These are phyloP conservation scores for Mortierella alpina DNA, from an alignment of 192 early-diverging fungal species.

Conservation along the genomic window DNA sequence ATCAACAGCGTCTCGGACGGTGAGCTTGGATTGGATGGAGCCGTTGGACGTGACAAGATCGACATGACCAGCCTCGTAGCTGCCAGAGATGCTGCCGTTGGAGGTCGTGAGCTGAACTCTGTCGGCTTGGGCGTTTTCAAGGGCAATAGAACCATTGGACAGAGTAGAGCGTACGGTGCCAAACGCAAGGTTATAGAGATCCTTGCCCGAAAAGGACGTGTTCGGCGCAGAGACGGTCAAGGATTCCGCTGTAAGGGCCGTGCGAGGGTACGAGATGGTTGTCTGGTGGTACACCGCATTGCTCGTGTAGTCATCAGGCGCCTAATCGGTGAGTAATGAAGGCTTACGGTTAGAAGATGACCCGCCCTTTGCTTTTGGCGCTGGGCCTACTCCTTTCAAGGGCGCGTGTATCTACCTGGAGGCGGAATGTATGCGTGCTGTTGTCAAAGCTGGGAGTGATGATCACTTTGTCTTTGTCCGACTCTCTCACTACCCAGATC, in stretches of 20 bases:
- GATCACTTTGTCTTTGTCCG: conserved; percentile 11
- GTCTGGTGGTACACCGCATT: conserved; percentile 36
- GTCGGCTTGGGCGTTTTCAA: conserved; percentile 9
- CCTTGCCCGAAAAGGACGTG: conserved; percentile 8
- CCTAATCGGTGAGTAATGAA: conserved; percentile 6
- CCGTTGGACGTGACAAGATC: conserved; percentile 28
- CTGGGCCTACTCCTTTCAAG: neutral
- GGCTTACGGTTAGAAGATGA: neutral
- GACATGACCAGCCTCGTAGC: conserved; percentile 23
- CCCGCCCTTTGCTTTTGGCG: neutral
- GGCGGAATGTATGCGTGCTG: conserved; percentile 7
- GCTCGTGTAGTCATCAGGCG: neutral
- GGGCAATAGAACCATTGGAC: conserved; percentile 18
- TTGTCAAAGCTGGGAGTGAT: conserved; percentile 20
- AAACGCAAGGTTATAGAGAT: conserved; percentile 13
- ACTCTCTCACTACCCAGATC: conserved; percentile 24
- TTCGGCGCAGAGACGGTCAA: conserved; percentile 15
- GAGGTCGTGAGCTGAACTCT: conserved; percentile 2
- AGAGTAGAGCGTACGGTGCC: conserved; percentile 16
- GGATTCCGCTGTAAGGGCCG: neutral
- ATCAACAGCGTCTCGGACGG: conserved; percentile 20
- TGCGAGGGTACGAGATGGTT: conserved; percentile 21
- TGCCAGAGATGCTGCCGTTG: conserved; percentile 21
- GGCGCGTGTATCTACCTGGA: conserved; percentile 14
- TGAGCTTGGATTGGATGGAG: conserved; percentile 18